Percentiles rank a stretch among this genome's conserved stretches.
Conservation (phyloP, 306 rosid genomes). For the Acacia confusa region DNA sequence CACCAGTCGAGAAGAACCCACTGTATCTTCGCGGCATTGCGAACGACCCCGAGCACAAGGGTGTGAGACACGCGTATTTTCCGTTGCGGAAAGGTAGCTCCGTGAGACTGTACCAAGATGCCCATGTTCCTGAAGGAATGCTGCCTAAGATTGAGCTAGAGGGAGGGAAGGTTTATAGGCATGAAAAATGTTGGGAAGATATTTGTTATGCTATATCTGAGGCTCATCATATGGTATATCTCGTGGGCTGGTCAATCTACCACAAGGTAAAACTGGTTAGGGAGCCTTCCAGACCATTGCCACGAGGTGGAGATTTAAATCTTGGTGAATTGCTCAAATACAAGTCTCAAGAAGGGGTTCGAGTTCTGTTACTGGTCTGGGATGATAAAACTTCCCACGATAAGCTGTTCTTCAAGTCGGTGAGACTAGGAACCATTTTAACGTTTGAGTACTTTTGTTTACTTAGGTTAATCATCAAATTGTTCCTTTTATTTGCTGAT, state of each 20-base stretch:
- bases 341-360: slow-evolving; percentile 87
- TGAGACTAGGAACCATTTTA: slow-evolving; percentile 26
- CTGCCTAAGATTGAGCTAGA: slow-evolving; percentile 66
- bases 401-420: slow-evolving; percentile 59
- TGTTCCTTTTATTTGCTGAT: neutral
- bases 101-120: slow-evolving; percentile 80
- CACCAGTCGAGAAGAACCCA: slow-evolving; percentile 43
- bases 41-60: slow-evolving; percentile 66
- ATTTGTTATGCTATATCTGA: slow-evolving; percentile 81
- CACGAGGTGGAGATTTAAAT: slow-evolving; percentile 65
- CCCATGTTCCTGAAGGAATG: slow-evolving; percentile 51
- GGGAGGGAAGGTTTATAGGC: slow-evolving; percentile 45
- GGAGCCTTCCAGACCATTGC: slow-evolving; percentile 62
- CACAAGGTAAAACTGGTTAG: slow-evolving; percentile 77
- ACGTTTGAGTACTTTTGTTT: neutral
- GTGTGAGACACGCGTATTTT: slow-evolving; percentile 75
- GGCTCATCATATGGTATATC: slow-evolving; percentile 89
- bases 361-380: slow-evolving; percentile 84
- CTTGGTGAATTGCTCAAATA: slow-evolving; percentile 97
- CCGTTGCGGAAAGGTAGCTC: slow-evolving; percentile 77
- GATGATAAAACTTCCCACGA: slow-evolving; percentile 92
- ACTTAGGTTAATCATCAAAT: neutral
- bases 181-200: slow-evolving; percentile 90
- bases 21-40: slow-evolving; percentile 63
- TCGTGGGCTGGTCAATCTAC: slow-evolving; percentile 83